Conservation (phyloP, 2,329 filamentous ascomycete genomes). For the Diaporthe vaccinii region DNA sequence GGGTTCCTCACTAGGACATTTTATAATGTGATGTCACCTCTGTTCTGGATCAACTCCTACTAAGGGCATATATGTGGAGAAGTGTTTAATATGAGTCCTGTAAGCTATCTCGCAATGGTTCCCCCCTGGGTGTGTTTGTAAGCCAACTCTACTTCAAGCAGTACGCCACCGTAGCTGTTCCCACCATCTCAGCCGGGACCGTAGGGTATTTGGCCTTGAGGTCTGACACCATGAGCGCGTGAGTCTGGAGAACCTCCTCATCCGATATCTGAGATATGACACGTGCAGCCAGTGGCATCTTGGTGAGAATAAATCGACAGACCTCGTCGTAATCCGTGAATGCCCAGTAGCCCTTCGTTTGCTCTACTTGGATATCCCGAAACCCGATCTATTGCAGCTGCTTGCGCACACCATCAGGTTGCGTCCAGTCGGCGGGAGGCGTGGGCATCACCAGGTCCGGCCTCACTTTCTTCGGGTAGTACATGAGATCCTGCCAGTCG, state of each 20-base stretch:
- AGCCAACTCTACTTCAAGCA: conserved; percentile 35
- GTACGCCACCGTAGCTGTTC: conserved; percentile 42
- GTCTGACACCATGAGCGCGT: conserved; percentile 40
- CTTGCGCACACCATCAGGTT: conserved; percentile 29
- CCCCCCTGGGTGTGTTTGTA: not conserved
- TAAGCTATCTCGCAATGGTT: too few relatives aligned
- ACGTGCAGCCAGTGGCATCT: conserved; percentile 39
- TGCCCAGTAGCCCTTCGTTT: conserved; percentile 28
- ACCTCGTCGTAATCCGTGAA: conserved; percentile 40
- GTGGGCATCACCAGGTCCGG: conserved; percentile 33
- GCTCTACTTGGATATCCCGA: conserved; percentile 36
- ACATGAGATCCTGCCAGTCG: conserved; percentile 40
- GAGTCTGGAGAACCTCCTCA: conserved; percentile 39
- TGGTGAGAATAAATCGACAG: conserved; percentile 40
- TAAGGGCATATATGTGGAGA: too few relatives aligned
- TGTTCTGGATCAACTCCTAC: too few relatives aligned
- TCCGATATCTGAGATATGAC: conserved; percentile 39
- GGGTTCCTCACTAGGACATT: too few relatives aligned
- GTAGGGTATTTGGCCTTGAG: conserved; percentile 40
- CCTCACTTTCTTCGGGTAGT: conserved; percentile 38
- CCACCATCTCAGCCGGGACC: conserved; percentile 41
- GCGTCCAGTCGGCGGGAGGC: conserved; percentile 35
- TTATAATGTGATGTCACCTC: too few relatives aligned
- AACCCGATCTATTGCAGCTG: conserved; percentile 36
- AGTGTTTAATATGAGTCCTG: too few relatives aligned